These are phyloP conservation scores for Luvunga scandens DNA, from an alignment of 345 rosid species.

Conservation along the genomic window DNA sequence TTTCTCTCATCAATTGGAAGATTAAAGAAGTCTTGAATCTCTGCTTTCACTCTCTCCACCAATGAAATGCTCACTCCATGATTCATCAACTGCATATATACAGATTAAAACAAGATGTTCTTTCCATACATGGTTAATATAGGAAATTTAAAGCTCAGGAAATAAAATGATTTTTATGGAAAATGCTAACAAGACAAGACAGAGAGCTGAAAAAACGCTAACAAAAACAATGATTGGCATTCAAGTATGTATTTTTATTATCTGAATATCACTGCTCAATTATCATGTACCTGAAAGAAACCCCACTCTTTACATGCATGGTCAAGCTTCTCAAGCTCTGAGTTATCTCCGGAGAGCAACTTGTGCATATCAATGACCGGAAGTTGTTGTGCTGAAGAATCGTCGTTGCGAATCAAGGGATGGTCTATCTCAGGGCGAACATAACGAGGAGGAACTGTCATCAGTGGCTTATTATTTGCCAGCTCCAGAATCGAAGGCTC, in stretches of 20 bases:
- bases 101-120: too few relatives aligned
- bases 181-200: too few relatives aligned
- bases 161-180: too few relatives aligned
- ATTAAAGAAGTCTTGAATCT: conserved; percentile 26
- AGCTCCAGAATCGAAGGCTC: conserved; percentile 13
- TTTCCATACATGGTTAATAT: too few relatives aligned
- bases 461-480: conserved; percentile 2
- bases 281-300: conserved; percentile 33
- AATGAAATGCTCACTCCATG: conserved; percentile 22
- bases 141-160: too few relatives aligned
- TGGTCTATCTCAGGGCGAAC: conserved; percentile 11
- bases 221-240: not conserved
- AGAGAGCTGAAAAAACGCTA: too few relatives aligned
- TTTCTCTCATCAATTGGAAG: conserved; percentile 33
- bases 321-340: conserved; percentile 14
- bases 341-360: conserved; percentile 5
- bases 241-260: too few relatives aligned
- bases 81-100: conserved; percentile 25
- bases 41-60: conserved; percentile 26
- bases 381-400: not conserved
- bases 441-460: not conserved
- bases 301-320: conserved; percentile 26
- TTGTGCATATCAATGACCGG: conserved; percentile 16
- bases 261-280: not conserved
- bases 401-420: not conserved